phyloP scores from a whole-genome alignment of 1,284 basidiomycete species.

The Porphyrellus sp. region DNA sequence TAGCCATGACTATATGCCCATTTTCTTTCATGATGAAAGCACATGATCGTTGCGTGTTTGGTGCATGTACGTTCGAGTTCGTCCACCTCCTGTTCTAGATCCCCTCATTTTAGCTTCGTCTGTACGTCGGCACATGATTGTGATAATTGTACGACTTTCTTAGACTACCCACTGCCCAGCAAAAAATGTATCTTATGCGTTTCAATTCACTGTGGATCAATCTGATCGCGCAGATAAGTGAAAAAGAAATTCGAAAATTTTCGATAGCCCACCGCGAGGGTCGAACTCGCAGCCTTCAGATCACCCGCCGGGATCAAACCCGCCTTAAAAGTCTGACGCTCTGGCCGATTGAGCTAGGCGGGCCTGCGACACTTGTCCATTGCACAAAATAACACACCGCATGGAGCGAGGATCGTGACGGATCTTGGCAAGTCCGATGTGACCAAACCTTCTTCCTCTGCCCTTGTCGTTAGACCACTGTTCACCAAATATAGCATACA shows the following conservation, averaged over 20 bases:
- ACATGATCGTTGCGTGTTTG: slow-evolving; percentile 9
- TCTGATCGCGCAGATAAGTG: no score
- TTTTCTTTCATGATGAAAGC: slow-evolving; percentile 7
- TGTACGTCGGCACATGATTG: slow-evolving; percentile 16
- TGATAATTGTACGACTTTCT: slow-evolving; percentile 16
- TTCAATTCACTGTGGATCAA: neutral
- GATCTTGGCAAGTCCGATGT: no score
- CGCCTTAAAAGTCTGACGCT: slow-evolving; percentile 60
- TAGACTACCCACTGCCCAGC: slow-evolving; percentile 24
- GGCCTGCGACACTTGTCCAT: slow-evolving; percentile 35
- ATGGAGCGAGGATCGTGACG: neutral
- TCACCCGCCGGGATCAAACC: slow-evolving; percentile 66
- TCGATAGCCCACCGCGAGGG: slow-evolving; percentile 81
- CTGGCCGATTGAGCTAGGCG: slow-evolving; percentile 50
- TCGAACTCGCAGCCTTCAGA: slow-evolving; percentile 91
- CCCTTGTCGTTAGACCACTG: neutral
- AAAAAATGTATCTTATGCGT: slow-evolving; percentile 19
- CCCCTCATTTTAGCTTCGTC: slow-evolving; percentile 11
- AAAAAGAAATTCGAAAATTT: neutral
- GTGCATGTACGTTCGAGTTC: slow-evolving; percentile 14
- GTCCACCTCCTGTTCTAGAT: slow-evolving; percentile 12
- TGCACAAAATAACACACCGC: neutral
- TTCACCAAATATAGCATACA: slow-evolving; percentile 6
- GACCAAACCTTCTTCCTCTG: no score
- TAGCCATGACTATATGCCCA: slow-evolving; percentile 19